Evolutionary conservation across 345 rosid genomes (phyloP).

Genomic region (Viola odorata): DNA sequence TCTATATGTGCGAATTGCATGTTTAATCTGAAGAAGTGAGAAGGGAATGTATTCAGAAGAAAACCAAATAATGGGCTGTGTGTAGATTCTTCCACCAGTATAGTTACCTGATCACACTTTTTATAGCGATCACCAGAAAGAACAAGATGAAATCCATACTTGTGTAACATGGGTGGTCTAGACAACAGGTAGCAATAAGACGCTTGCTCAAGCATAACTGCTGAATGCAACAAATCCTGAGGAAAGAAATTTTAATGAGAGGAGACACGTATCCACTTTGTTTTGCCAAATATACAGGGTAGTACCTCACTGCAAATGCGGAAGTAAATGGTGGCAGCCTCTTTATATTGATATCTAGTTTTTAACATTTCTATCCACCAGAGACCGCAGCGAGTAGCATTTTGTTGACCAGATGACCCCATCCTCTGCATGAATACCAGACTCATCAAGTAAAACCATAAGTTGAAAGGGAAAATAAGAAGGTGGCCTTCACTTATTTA

Average conservation of each 20-base stretch:
- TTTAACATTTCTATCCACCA: constrained; percentile 99
- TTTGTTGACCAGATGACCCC: constrained; percentile 69
- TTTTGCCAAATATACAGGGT: constrained; percentile 13
- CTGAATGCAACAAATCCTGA: constrained; percentile 87
- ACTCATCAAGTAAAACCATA: not conserved
- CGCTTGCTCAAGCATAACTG: constrained; percentile 99
- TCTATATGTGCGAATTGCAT: constrained; percentile 88
- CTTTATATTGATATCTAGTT: constrained; percentile 76
- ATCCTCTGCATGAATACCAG: constrained; percentile 48
- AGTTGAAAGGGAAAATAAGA: constrained; percentile 3
- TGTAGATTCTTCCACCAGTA: constrained; percentile 3
- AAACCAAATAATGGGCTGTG: constrained; percentile 11
- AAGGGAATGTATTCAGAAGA: constrained; percentile 19
- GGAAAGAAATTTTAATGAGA: constrained; percentile 18
- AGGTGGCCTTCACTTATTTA: not conserved
- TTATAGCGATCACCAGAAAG: constrained; percentile 94
- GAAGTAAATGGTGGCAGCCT: constrained; percentile 90
- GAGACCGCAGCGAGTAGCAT: constrained; percentile 92
- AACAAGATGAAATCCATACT: constrained; percentile 95
- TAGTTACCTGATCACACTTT: constrained; percentile 87
- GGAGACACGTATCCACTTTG: not conserved
- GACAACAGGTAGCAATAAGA: constrained; percentile 91
- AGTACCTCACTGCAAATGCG: constrained; percentile 91
- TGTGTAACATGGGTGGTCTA: constrained; percentile 84
- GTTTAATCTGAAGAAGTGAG: constrained; percentile 57